A percentile compares a stretch with the other conserved stretches of the same genome.
Conservation (phyloP, 2,329 filamentous ascomycete species). For the Torrubiellomyces zombiae region DNA sequence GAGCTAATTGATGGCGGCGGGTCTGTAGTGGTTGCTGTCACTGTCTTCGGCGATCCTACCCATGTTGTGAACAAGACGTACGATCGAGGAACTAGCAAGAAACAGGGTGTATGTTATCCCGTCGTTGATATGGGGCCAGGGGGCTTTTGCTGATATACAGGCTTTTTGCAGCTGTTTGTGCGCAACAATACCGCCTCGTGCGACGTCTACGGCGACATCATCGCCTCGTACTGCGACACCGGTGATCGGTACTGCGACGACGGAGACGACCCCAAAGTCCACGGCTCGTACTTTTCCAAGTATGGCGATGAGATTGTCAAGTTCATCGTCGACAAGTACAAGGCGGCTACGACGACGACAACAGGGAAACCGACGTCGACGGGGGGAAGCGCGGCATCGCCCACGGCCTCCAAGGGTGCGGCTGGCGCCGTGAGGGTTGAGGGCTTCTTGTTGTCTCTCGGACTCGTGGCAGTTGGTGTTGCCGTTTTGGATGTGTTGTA, state of each 20-base stretch:
- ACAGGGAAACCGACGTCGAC: no score
- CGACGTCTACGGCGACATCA: slow-evolving; percentile 16
- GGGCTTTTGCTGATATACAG: neutral
- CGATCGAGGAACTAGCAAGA: slow-evolving; percentile 19
- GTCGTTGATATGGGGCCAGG: slow-evolving; percentile 1
- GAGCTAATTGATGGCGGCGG: neutral
- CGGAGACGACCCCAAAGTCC: slow-evolving; percentile 13
- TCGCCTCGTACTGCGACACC: slow-evolving; percentile 24
- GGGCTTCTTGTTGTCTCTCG: no score
- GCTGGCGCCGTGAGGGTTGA: no score
- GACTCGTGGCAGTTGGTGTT: no score
- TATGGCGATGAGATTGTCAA: slow-evolving; percentile 19
- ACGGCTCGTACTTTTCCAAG: slow-evolving; percentile 17
- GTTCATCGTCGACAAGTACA: slow-evolving; percentile 18
- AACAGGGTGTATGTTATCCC: slow-evolving; percentile 17
- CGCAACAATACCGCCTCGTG: slow-evolving; percentile 18
- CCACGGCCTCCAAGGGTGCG: no score
- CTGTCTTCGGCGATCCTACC: slow-evolving; percentile 24
- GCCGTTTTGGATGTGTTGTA: no score
- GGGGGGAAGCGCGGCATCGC: no score
- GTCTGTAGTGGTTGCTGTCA: slow-evolving; percentile 20
- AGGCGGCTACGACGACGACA: neutral
- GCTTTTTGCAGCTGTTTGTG: slow-evolving; percentile 15
- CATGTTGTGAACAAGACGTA: slow-evolving; percentile 19
- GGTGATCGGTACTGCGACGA: slow-evolving; percentile 24